These are phyloP conservation scores for Rhodotorula sp. DNA, from an alignment of 1,284 basidiomycete genomes.

Conservation along the genomic window DNA sequence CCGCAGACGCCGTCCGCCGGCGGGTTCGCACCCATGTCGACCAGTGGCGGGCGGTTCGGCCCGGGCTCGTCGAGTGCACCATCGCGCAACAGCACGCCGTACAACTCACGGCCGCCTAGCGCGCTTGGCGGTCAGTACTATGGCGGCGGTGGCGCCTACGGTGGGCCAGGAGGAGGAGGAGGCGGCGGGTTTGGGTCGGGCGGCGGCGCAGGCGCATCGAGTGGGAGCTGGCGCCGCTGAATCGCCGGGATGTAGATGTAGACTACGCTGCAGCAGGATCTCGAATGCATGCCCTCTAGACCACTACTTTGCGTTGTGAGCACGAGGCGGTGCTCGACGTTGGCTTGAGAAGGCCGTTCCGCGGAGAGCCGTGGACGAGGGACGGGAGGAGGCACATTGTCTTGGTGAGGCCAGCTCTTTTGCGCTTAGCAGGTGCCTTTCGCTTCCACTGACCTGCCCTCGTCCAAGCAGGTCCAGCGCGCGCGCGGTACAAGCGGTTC, in stretches of 20 bases:
- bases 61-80: background rate
- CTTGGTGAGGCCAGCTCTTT: background rate
- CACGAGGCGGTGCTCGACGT: too few species aligned
- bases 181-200: background rate
- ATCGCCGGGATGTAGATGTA: background rate
- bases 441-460: too few species aligned
- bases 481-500: too few species aligned
- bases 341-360: too few species aligned
- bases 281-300: too few species aligned
- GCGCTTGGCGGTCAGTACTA: background rate
- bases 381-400: too few species aligned
- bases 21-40: background rate
- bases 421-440: background rate
- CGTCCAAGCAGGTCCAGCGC: too few species aligned
- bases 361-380: too few species aligned
- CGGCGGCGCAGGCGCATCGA: background rate
- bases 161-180: background rate
- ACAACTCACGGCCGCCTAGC: conserved; percentile 11
- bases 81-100: conserved; percentile 13
- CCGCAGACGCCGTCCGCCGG: conserved; percentile 3
- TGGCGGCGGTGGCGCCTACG: background rate
- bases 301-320: too few species aligned
- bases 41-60: background rate
- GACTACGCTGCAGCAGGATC: too few species aligned
- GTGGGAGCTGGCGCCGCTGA: background rate